Conservation (phyloP, 2,329 filamentous ascomycete species). For the Nigrospora oryzae region DNA sequence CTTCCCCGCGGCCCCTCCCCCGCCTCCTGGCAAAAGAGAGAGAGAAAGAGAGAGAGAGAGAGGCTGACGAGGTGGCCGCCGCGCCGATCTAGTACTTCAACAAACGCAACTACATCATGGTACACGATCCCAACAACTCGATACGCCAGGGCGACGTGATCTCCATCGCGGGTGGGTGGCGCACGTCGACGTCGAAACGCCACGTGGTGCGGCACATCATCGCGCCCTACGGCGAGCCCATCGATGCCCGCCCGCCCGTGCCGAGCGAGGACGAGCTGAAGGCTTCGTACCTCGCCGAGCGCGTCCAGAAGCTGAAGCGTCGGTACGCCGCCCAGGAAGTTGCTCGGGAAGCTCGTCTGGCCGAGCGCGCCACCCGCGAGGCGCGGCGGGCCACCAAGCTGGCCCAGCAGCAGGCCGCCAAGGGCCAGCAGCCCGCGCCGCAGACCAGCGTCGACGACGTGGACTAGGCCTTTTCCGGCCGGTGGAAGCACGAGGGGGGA, state of each 20-base stretch:
- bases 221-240: constrained; percentile 55
- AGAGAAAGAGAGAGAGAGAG: not conserved
- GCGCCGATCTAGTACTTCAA: constrained; percentile 50
- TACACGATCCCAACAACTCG: constrained; percentile 71
- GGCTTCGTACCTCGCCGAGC: constrained; percentile 23
- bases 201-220: constrained; percentile 71
- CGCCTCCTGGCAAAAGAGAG: too few species aligned
- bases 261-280: constrained; percentile 56
- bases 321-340: constrained; percentile 10
- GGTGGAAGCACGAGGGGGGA: too few species aligned
- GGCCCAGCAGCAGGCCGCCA: not conserved
- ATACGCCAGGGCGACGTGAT: constrained; percentile 69
- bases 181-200: constrained; percentile 56
- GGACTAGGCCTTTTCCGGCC: not conserved
- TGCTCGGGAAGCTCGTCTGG: constrained; percentile 1
- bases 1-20: too few species aligned
- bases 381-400: not conserved
- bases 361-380: constrained; percentile 6
- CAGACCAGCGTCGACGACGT: constrained; percentile 1
- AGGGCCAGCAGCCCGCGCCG: not conserved
- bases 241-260: constrained; percentile 56
- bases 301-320: constrained; percentile 39
- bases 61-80: not conserved
- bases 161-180: constrained; percentile 58
- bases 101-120: constrained; percentile 55